These are phyloP conservation scores for Intubia oerlemansii DNA, from an alignment of 2,329 filamentous ascomycete genomes.

Conservation along the genomic window DNA sequence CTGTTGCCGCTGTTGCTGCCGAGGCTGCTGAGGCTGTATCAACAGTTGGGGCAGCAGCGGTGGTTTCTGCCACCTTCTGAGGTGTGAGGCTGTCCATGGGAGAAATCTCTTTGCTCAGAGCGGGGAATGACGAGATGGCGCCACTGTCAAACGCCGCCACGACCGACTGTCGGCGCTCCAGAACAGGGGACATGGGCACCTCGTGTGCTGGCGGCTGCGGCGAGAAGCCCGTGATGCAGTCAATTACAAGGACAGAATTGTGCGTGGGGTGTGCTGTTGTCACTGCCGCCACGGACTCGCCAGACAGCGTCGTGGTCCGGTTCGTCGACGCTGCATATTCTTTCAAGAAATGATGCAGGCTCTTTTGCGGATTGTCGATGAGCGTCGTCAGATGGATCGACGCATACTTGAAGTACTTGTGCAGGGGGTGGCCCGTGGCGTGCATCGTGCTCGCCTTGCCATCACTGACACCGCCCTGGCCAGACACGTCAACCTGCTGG, in stretches of 20 bases:
- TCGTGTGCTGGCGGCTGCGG: conserved; percentile 20
- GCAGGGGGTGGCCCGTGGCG: conserved; percentile 36
- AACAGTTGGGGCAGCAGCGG: too few relatives aligned
- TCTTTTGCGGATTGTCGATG: conserved; percentile 22
- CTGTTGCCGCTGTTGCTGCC: too few relatives aligned
- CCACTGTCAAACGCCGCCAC: conserved; percentile 8
- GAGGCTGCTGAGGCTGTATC: too few relatives aligned
- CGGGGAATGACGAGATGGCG: conserved; percentile 5
- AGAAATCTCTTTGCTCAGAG: conserved; percentile 7
- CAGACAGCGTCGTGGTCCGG: conserved; percentile 13
- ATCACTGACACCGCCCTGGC: conserved; percentile 14
- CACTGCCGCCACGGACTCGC: too few relatives aligned
- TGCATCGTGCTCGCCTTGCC: conserved; percentile 24
- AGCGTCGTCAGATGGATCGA: conserved; percentile 37
- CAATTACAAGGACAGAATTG: conserved; percentile 32
- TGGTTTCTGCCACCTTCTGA: too few relatives aligned
- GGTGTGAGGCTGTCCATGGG: conserved; percentile 5
- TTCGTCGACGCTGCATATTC: conserved; percentile 13
- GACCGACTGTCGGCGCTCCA: conserved; percentile 16
- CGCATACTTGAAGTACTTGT: conserved; percentile 39
- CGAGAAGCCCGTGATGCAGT: conserved; percentile 36
- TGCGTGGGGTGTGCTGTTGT: too few relatives aligned
- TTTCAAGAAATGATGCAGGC: conserved; percentile 25
- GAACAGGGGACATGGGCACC: conserved; percentile 28
- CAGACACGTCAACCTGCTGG: conserved; percentile 31